Evolutionary conservation across 73 alveolate genomes (phyloP), one percentile per base, ranked within the genome.

Genomic region (Tetrahymena elliotti): DNA sequence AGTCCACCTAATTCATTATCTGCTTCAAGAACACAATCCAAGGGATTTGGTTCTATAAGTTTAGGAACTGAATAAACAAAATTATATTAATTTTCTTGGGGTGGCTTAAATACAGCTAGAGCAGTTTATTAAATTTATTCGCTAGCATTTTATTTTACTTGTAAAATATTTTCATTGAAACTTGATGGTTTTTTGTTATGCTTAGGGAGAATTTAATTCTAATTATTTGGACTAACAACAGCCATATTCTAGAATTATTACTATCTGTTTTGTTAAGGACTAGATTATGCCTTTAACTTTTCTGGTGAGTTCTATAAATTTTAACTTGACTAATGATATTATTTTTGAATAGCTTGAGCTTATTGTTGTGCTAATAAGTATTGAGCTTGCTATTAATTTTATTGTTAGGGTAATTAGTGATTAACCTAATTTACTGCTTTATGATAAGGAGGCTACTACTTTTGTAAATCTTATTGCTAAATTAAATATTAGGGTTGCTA

Each of bases 11-110:
- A 68, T 24, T 68, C 88, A 31, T 33, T 94, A 94, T 94, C 93
- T 18, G 96, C 95, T 52, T 94, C 96, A 47, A 94, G 93, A 24
- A 94, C 93, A 84, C 96, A 94, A 88, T 94, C 93, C 1, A 94
- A 84, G 33, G 96, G 96, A 47, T 94, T 94, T 20, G 96, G 96
- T 35, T 94, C 96, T 83, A 94, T 94, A 34, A 94, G 53, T 88
- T 84, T 94, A 33, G 96, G 96, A 13, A 94, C 96, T 39, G 96
- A 94, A 84, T 94, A 53, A 5, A 88, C 95, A 39, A 47, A 94
- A 84, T 94, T 94, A 68, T 83, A 68, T 68, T 68, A 31, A 16
- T 16, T 68, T 31, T 68, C 88, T 68, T 27, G n/a, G 16, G 34
- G 1, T 27, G 88, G 88, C 10, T 68, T 68, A 68, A 68, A 68